Base-by-base conservation (phyloP, 1,139 yeast species). In the Magnusiomyces clavatus region DNA sequence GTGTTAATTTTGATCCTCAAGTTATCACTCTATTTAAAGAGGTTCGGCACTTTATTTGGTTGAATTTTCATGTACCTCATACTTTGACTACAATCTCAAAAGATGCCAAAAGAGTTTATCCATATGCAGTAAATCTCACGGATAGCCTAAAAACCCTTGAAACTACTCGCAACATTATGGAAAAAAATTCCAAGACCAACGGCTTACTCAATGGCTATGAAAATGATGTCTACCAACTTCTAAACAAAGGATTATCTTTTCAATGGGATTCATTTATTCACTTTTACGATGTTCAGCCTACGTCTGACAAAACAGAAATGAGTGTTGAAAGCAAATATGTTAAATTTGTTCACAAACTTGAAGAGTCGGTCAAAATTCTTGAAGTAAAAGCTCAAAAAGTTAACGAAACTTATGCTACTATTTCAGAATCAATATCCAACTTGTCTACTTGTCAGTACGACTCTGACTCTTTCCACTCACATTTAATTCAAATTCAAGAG, bases 61-160 rank as follows among this genome's bases (percentile, higher is more conserved):
- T 82, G 55, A 82, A 80, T 0, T 80, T 76, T 58, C 78, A 75
- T n/a, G 68, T 87, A 0, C 92, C 96, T 0, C 77, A 73, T 51
- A 57, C 70, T 6, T 57, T 81, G 6, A 58, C 66, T 43, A 70
- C 66, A 56, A 75, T 66, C 54, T 76, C 77, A 43, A 74, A 71
- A 62, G 76, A 65, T 54, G 78, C 70, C 46, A 73, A 74, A 51
- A 70, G 74, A 36, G 64, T 84, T 0, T 76, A 80, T 48, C 89
- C 90, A 0, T 75, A 77, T 55, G 83, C 87, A 0, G 70, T 75
- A 1, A 73, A 77, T 13, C 61, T 87, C 13, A 65, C 68, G 10
- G 94, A 86, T 56, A 69, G 77, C 1, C 48, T 81, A 17, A 64
- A 68, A 10, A 66, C 70, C 1, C 61, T 75, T 41, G 54, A 62